Evolutionary conservation across 495 filamentous ascomycete genomes (phyloP).

Genomic region (Penicillium samsonianum): DNA sequence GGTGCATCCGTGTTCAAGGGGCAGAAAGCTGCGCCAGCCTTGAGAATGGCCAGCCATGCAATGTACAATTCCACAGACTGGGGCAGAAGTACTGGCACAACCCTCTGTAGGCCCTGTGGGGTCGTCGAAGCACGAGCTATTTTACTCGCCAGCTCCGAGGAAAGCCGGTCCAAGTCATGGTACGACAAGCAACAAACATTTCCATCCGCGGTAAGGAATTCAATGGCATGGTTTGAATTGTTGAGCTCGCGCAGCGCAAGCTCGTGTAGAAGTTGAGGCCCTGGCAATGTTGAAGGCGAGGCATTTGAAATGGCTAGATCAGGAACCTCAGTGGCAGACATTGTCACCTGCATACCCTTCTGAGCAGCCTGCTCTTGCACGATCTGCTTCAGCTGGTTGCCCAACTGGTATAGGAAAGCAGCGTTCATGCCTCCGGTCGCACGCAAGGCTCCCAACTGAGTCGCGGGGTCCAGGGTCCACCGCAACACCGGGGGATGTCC

Average conservation of each 20-base stretch:
- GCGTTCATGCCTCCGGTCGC: constrained; percentile 27
- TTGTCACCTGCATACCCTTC: constrained; percentile 17
- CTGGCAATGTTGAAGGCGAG: constrained; percentile 52
- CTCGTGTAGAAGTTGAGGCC: constrained; percentile 67
- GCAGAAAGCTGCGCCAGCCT: constrained; percentile 78
- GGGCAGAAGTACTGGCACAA: constrained; percentile 72
- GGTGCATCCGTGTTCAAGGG: constrained; percentile 74
- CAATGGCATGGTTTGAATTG: constrained; percentile 50
- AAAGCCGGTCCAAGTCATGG: constrained; percentile 55
- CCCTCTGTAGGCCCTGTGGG: constrained; percentile 15
- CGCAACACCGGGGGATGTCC: constrained; percentile 15
- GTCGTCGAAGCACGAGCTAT: constrained; percentile 38
- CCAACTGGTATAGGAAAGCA: constrained; percentile 28
- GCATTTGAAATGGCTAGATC: constrained; percentile 64
- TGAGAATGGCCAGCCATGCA: constrained; percentile 68
- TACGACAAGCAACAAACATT: constrained; percentile 54
- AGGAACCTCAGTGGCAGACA: constrained; percentile 21
- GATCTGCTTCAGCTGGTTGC: constrained; percentile 27
- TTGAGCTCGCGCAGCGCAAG: constrained; percentile 45
- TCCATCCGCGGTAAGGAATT: constrained; percentile 56
- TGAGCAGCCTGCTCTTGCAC: constrained; percentile 22
- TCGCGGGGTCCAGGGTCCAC: constrained; percentile 22
- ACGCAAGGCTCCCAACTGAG: constrained; percentile 27
- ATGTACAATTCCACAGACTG: constrained; percentile 74
- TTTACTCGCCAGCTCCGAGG: constrained; percentile 51